Evolutionary conservation across 208 protist species (phyloP).

Genomic region (Acanthamoeba lenticulata): DNA sequence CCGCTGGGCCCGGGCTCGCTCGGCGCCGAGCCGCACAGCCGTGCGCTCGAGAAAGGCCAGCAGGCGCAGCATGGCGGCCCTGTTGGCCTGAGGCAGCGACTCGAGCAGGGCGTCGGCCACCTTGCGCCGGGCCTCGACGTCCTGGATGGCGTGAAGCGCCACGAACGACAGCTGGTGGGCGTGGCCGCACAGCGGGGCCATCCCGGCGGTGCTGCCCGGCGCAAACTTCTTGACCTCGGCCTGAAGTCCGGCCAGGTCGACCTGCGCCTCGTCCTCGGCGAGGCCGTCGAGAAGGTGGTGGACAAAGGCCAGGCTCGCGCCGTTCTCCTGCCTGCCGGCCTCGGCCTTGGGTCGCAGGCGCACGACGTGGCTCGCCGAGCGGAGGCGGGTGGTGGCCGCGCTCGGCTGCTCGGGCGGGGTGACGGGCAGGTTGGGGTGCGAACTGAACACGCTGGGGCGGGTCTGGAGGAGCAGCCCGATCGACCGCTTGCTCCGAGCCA

Average conservation of each 20-base stretch:
- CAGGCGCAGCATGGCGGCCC: neutral
- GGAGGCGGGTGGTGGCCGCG: neutral
- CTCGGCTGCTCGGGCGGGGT: neutral
- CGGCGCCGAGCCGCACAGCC: neutral
- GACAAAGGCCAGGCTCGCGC: neutral
- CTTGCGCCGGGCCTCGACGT: neutral
- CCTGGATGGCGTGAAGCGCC: neutral
- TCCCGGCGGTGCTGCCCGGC: neutral
- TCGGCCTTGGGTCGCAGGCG: neutral
- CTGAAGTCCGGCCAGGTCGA: neutral
- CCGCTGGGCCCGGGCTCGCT: neutral
- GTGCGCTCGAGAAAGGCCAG: neutral
- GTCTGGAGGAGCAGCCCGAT: neutral
- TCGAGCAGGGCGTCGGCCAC: neutral
- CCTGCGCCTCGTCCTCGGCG: neutral
- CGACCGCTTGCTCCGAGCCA: neutral
- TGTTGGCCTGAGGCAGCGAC: conserved; percentile 21
- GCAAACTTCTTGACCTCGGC: neutral
- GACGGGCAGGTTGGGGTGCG: neutral
- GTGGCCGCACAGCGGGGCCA: neutral
- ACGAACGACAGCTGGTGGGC: conserved; percentile 8
- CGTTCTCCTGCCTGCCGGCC: neutral
- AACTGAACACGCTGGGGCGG: neutral
- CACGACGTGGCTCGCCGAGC: neutral
- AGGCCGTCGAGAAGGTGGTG: neutral